Base-by-base conservation (phyloP, 2,329 filamentous ascomycete species). In the Xylaria arbuscula region DNA sequence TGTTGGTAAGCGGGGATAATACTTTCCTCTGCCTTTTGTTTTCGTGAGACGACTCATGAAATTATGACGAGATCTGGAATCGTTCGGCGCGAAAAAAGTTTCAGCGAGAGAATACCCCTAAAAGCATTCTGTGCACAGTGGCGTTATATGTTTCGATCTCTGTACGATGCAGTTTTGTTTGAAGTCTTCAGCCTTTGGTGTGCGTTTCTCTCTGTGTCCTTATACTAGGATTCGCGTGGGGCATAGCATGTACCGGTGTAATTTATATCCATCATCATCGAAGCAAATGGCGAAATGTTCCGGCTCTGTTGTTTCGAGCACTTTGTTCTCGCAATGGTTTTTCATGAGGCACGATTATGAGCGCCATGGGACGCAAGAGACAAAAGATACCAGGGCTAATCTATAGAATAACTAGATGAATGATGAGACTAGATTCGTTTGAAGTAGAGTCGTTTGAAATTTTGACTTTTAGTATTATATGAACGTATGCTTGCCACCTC, bases 31-130 rank as follows among this genome's bases (percentile, higher is more conserved):
- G 10, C 50, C n/a, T 19, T 64, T 48, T 47, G 22, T 38, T 64
- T 48, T 56, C 24, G 2, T 19, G 17, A 24, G 45, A 64, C 28
- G 68, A 70, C 51, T 62, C 7, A 68, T n/a, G 62, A 70, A 60
- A 64, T 65, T 17, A 70, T n/a, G 62, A 66, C 34, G 19, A 45
- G 32, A 28, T 40, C 62, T 38, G 54, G 57, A 40, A 50, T 36
- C 22, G 55, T 55, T 22, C 9, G 42, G 42, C 17, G 42, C 32
- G 36, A 62, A 69, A 67, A 56, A 67, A 51, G 22, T 50, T 56
- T 53, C 51, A 55, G 64, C 55, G 50, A 59, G 28, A 58, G 24
- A 56, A 54, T 51, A 64, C 40, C 36, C 36, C 28, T 38, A 48
- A 62, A 61, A 60, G 50, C 3, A 5, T 7, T 36, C 56, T 34